Conservation (phyloP, 495 filamentous ascomycete genomes). For the Talaromyces stipitatus region DNA sequence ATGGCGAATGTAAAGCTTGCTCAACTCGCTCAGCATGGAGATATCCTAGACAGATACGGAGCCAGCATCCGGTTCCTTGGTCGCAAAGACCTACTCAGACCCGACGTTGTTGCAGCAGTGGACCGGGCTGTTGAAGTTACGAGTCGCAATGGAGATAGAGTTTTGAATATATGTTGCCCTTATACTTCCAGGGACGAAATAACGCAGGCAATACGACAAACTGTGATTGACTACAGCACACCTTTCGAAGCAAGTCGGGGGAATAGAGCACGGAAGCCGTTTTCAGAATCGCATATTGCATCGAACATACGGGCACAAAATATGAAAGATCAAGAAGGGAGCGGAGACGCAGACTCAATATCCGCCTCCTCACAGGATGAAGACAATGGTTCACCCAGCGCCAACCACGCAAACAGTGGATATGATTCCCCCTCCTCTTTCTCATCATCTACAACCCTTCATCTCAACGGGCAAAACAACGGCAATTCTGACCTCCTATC, state of each 20-base stretch:
- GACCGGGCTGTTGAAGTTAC: slow-evolving; percentile 79
- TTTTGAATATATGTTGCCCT: slow-evolving; percentile 94
- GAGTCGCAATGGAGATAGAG: slow-evolving; percentile 67
- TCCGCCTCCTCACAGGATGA: slow-evolving; percentile 28
- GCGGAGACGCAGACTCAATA: slow-evolving; percentile 28
- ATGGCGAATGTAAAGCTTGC: slow-evolving; percentile 91
- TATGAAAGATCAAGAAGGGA: slow-evolving; percentile 27
- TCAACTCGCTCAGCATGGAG: slow-evolving; percentile 87
- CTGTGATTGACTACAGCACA: slow-evolving; percentile 73
- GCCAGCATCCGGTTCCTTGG: slow-evolving; percentile 79
- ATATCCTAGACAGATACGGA: slow-evolving; percentile 87
- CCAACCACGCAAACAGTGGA: slow-evolving; percentile 19
- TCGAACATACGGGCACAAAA: slow-evolving; percentile 65
- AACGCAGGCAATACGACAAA: slow-evolving; percentile 78
- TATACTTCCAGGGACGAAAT: slow-evolving; percentile 97
- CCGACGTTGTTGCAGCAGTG: slow-evolving; percentile 80
- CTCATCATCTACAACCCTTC: slow-evolving; percentile 47
- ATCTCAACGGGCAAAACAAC: slow-evolving; percentile 28
- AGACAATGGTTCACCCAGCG: slow-evolving; percentile 22
- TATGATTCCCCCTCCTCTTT: slow-evolving; percentile 52
- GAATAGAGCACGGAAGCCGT: slow-evolving; percentile 46
- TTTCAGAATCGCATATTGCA: slow-evolving; percentile 79
- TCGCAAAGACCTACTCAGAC: slow-evolving; percentile 67
- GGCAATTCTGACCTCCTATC: slow-evolving; percentile 40
- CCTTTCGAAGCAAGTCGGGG: slow-evolving; percentile 41